Evolutionary conservation across 257 asterid genomes (phyloP), one percentile per base, ranked within the genome.

Genomic region (Nicotiana noctiflora): DNA sequence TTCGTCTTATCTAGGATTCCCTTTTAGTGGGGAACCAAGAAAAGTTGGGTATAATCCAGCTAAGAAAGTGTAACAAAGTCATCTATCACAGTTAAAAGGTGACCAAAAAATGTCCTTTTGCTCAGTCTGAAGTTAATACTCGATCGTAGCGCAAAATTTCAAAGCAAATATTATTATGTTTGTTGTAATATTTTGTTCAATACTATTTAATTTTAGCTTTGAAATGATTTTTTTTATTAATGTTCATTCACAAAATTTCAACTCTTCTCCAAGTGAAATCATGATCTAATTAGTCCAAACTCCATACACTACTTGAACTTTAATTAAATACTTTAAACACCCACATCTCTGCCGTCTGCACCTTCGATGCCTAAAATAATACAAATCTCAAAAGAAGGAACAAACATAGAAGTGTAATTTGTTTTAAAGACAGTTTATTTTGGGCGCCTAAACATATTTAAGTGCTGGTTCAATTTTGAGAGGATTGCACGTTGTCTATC

Each of bases 41-140:
- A 88, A 89, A 84, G 89, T 79, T 81, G 79, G 87, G 93, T 72
- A 84, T 86, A 86, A 84, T 86, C 83, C 96, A 92, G 84, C 96
- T 70, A 74, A 82, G 90, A 51, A 66, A 56, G 11, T 23, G 78
- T 23, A 63, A 85, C 83, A 81, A 81, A 74, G 88, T 90, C 84
- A 88, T 87, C 87, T 80, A 81, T 82, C 70, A 49, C 63, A 44
- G 83, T 21, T 55, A 61, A 63, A 85, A 80, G n/a, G 79, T 83
- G 56, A 82, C 84, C 81, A 82, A 76, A 70, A 70, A 11, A 11
- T 81, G 13, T 1, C 60, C 80, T 86, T 84, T 81, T 79, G 65
- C 49, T 2, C 46, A 25, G 67, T 29, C 49, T 74, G 9, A 11
- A 19, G 61, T 23, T 6, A 44, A 37, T 37, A 37, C 9, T 37